A percentile compares a stretch with the other conserved stretches of the same genome.
phyloP scores from a whole-genome alignment of 2,329 filamentous ascomycete genomes.

The Fusarium denticulatum region DNA sequence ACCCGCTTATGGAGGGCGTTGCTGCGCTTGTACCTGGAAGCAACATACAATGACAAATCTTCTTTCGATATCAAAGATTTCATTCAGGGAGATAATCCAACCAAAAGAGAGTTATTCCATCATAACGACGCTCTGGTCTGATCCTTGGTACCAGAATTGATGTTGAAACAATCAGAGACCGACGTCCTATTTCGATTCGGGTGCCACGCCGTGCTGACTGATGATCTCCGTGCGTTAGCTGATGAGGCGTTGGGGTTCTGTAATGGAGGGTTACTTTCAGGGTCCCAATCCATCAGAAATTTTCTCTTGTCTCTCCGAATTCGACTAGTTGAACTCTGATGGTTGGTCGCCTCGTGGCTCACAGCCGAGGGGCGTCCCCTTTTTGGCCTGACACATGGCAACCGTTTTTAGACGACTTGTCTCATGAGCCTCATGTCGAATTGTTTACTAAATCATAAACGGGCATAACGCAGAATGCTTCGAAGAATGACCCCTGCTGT shows the following conservation, averaged over 20 bases:
- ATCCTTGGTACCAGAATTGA: neutral
- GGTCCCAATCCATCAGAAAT: constrained; percentile 23
- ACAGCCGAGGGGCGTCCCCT: neutral
- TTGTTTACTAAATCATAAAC: constrained; percentile 4
- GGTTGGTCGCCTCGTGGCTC: constrained; percentile 22
- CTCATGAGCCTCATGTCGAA: constrained; percentile 3
- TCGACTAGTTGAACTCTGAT: constrained; percentile 26
- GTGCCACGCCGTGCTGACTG: constrained; percentile 5
- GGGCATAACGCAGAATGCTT: neutral
- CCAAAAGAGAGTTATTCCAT: neutral
- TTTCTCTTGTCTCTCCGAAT: constrained; percentile 19
- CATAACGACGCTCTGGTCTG: neutral
- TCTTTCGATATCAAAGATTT: neutral
- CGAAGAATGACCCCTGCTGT: constrained; percentile 16
- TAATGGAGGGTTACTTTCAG: constrained; percentile 23
- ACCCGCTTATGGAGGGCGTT: neutral
- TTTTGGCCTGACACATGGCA: constrained; percentile 18
- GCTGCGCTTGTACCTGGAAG: neutral
- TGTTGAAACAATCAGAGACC: neutral
- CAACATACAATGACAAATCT: constrained; percentile 17
- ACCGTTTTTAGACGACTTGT: constrained; percentile 7
- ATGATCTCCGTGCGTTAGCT: neutral
- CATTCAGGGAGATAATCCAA: neutral
- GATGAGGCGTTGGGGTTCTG: constrained; percentile 2
- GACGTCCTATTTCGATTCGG: neutral